Percentiles rank a stretch among this genome's conserved stretches.
These are phyloP conservation scores for Bombardia bombarda DNA, from an alignment of 495 filamentous ascomycete genomes.

Conservation along the genomic window DNA sequence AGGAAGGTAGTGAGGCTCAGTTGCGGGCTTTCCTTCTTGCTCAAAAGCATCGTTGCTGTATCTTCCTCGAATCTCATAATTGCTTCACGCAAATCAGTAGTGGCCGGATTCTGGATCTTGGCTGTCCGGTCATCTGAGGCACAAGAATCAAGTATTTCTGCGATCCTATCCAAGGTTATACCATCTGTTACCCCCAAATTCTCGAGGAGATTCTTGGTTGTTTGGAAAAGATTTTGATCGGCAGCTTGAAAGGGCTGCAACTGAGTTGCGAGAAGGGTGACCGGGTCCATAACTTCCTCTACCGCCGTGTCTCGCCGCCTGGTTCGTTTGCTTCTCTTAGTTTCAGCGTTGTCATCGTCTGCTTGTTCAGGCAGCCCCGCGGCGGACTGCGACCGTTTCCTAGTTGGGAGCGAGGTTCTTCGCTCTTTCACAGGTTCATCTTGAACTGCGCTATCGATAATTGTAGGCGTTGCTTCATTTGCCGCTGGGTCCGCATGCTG, in stretches of 20 bases:
- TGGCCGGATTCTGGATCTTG: constrained; percentile 30
- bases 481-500: constrained; percentile 3
- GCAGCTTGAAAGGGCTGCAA: constrained; percentile 59
- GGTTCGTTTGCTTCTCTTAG: constrained; percentile 75
- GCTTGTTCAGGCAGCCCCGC: constrained; percentile 48
- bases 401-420: constrained; percentile 25
- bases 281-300: constrained; percentile 61
- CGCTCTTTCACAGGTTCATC: constrained; percentile 22
- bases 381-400: constrained; percentile 58
- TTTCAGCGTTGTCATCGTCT: constrained; percentile 52
- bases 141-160: constrained; percentile 45
- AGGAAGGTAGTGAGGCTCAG: constrained; percentile 62
- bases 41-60: constrained; percentile 31
- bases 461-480: constrained; percentile 6
- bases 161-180: constrained; percentile 41
- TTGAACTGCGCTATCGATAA: constrained; percentile 1
- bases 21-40: constrained; percentile 31
- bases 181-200: constrained; percentile 54
- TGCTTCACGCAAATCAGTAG: constrained; percentile 33
- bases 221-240: constrained; percentile 70
- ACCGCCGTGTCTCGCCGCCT: constrained; percentile 68
- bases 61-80: constrained; percentile 36
- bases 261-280: constrained; percentile 64
- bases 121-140: constrained; percentile 35
- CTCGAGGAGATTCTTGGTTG: constrained; percentile 55